Evolutionary conservation across 2,329 filamentous ascomycete species (phyloP).

Genomic region (Blastomyces silverae): DNA sequence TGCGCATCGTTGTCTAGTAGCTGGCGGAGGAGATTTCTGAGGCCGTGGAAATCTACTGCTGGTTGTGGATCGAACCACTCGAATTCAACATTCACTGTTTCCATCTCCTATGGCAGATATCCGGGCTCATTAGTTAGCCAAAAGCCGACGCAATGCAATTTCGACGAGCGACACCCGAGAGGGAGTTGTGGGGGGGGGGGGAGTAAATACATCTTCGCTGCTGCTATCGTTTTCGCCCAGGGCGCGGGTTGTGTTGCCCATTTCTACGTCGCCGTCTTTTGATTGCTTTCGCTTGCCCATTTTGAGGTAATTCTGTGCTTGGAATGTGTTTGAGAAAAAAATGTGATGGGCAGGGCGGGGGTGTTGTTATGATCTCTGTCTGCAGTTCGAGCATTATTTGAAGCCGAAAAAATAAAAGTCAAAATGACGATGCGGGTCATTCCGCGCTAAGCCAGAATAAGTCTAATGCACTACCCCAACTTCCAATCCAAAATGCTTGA

Average conservation of each 20-base stretch:
- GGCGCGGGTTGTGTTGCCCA: conserved; percentile 39
- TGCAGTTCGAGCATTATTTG: too few species aligned
- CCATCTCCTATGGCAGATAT: conserved; percentile 59
- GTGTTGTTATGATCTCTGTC: not conserved
- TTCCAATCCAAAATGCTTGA: too few species aligned
- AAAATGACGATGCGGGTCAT: not conserved
- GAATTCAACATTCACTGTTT: conserved; percentile 92
- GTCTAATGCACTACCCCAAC: too few species aligned
- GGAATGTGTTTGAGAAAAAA: not conserved
- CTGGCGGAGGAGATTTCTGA: conserved; percentile 83
- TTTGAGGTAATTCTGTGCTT: conserved; percentile 20
- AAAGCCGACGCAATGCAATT: not conserved
- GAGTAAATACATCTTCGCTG: conserved; percentile 34
- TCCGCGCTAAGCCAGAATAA: not conserved
- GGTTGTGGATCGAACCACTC: conserved; percentile 97
- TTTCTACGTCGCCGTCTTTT: conserved; percentile 42
- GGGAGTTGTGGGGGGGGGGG: too few species aligned
- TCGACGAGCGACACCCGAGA: too few species aligned
- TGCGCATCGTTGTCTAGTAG: conserved; percentile 82
- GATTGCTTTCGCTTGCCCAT: conserved; percentile 50
- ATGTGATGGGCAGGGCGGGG: not conserved
- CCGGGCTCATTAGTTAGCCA: not conserved
- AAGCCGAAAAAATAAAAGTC: not conserved
- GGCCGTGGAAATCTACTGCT: conserved; percentile 86
- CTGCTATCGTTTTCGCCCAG: conserved; percentile 34